These are phyloP conservation scores for Lotus japonicus DNA, from an alignment of 306 rosid genomes.

Conservation along the genomic window DNA sequence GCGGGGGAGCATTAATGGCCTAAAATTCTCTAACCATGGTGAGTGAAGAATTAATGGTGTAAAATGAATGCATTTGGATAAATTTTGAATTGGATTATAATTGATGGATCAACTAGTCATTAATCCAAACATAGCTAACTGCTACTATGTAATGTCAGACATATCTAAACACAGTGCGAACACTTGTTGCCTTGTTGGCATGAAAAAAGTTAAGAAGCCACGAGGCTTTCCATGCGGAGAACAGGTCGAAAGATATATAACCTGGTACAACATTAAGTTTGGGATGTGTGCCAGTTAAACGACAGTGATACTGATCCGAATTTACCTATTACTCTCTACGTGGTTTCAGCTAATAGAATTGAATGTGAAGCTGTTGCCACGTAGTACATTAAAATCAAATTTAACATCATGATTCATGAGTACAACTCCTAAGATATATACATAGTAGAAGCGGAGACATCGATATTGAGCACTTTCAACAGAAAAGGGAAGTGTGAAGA, in stretches of 20 bases:
- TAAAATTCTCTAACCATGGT: too few species aligned
- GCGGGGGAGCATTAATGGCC: too few species aligned
- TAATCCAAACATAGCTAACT: too few species aligned
- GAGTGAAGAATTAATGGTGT: too few species aligned
- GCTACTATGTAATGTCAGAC: too few species aligned
- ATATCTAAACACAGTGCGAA: too few species aligned
- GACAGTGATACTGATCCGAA: slow-evolving; percentile 9
- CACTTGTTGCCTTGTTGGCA: too few species aligned
- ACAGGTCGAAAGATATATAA: neutral
- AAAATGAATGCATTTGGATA: too few species aligned
- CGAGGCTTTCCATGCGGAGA: neutral
- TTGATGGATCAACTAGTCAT: too few species aligned
- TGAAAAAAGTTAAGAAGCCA: neutral
- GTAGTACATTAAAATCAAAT: neutral
- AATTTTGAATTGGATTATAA: too few species aligned
- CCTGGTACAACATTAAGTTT: neutral
- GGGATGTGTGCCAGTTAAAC: neutral
- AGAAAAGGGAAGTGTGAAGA: neutral
- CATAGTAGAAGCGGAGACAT: neutral
- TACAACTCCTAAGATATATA: neutral
- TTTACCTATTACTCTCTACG: neutral
- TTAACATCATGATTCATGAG: neutral
- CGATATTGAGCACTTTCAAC: neutral
- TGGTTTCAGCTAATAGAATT: neutral
- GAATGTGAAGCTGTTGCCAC: slow-evolving; percentile 19